Percentiles rank a stretch among this genome's conserved stretches.
These are phyloP conservation scores for Citrus trifoliata DNA, from an alignment of 345 rosid species.

Conservation along the genomic window DNA sequence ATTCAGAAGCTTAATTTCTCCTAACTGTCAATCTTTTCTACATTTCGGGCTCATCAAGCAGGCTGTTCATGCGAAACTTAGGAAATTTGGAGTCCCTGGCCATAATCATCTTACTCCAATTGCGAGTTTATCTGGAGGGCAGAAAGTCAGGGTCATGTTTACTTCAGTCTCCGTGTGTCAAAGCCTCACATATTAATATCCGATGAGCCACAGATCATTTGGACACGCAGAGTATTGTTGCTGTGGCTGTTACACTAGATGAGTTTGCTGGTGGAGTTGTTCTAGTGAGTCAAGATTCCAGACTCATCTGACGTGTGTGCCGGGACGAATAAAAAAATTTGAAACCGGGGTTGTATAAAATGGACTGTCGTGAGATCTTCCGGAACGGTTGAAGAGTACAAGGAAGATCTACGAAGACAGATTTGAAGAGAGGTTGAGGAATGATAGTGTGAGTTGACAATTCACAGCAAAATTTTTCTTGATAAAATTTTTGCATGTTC, in stretches of 20 bases:
- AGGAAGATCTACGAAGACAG: constrained; percentile 74
- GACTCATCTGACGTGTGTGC: constrained; percentile 84
- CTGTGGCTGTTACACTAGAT: constrained; percentile 70
- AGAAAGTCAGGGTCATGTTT: constrained; percentile 77
- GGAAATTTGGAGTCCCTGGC: constrained; percentile 86
- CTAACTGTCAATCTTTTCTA: no score
- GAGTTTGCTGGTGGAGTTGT: constrained; percentile 94
- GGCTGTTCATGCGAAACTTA: constrained; percentile 91
- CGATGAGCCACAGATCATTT: constrained; percentile 92
- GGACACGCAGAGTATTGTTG: constrained; percentile 94
- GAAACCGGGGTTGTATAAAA: constrained; percentile 85
- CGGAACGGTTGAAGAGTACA: constrained; percentile 75
- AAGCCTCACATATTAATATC: constrained; percentile 78
- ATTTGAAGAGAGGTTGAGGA: constrained; percentile 77
- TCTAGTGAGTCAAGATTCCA: constrained; percentile 88
- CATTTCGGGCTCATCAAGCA: constrained; percentile 28
- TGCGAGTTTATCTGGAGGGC: constrained; percentile 79
- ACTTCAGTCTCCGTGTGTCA: constrained; percentile 90
- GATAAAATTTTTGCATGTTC: no score
- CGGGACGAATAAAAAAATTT: constrained; percentile 72
- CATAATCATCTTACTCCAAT: constrained; percentile 87
- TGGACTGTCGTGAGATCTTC: constrained; percentile 35
- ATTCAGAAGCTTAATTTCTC: no score
- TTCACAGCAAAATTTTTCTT: no score
- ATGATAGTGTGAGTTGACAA: constrained; percentile 6